Percentiles rank a stretch among this genome's conserved stretches.
These are phyloP conservation scores for Trebouxia gelatinosa DNA, from an alignment of 163 green algal species.

Conservation along the genomic window DNA sequence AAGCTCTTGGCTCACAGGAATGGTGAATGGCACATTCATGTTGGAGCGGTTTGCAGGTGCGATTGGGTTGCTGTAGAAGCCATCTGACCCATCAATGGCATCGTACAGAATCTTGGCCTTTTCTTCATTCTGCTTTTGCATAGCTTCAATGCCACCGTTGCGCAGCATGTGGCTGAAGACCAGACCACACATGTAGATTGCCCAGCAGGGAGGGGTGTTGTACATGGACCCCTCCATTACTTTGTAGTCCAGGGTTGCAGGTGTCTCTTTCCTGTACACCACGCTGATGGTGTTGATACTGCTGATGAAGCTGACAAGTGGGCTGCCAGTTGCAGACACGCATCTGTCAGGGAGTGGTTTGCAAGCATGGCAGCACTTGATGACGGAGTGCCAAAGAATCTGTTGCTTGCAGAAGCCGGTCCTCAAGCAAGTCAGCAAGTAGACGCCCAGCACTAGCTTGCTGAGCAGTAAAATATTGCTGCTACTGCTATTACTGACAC, in stretches of 20 bases:
- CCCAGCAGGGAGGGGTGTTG: conserved; percentile 98
- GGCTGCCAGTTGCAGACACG: neutral
- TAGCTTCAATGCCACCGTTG: conserved; percentile 73
- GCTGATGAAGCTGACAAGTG: too few relatives aligned
- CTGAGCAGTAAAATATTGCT: too few relatives aligned
- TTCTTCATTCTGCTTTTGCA: conserved; percentile 72
- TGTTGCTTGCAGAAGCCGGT: too few relatives aligned
- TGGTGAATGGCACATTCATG: conserved; percentile 99
- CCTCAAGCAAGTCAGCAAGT: too few relatives aligned
- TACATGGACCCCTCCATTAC: conserved; percentile 93
- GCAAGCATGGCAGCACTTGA: too few relatives aligned
- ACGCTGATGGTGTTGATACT: too few relatives aligned
- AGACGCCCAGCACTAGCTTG: too few relatives aligned
- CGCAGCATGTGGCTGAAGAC: conserved; percentile 92
- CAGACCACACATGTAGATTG: conserved; percentile 97
- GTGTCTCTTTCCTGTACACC: conserved; percentile 38
- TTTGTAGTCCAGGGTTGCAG: conserved; percentile 96
- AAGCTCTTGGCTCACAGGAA: conserved; percentile 84
- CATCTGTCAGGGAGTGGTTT: neutral
- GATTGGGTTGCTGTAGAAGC: conserved; percentile 95
- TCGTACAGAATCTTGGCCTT: conserved; percentile 96
- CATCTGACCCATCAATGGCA: conserved; percentile 81
- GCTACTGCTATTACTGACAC: too few relatives aligned
- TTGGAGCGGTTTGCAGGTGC: conserved; percentile 75
- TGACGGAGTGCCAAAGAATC: too few relatives aligned